Percentiles rank a stretch among this genome's conserved stretches.
phyloP scores from a whole-genome alignment of 169 alveolate genomes.

The Plasmodium adleri region DNA sequence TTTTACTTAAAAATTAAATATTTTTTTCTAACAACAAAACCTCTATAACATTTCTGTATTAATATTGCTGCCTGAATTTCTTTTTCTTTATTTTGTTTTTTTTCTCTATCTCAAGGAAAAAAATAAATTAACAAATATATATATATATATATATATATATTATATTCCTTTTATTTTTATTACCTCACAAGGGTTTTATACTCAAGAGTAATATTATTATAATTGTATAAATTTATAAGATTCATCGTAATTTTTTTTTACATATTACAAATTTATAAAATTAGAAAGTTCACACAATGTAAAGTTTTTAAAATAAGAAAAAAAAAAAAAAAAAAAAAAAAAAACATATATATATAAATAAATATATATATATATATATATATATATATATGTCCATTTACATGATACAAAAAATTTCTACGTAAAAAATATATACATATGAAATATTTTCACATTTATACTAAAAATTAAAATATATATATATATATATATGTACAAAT shows the following conservation, averaged over 20 bases:
- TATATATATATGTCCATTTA: neutral
- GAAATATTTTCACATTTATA: neutral
- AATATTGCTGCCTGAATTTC: slow-evolving; percentile 48
- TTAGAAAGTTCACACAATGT: neutral
- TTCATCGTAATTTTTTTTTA: slow-evolving; percentile 19
- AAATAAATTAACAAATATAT: neutral
- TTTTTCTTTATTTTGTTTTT: slow-evolving; percentile 25
- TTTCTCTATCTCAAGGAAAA: slow-evolving; percentile 26
- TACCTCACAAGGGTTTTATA: slow-evolving; percentile 55
- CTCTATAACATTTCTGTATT: slow-evolving; percentile 54
- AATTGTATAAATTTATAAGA: slow-evolving; percentile 20
- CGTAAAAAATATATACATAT: too few relatives aligned
- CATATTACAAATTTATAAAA: neutral
- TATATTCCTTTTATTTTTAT: neutral
- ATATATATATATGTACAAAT: too few relatives aligned
- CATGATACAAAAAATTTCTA: too few relatives aligned
- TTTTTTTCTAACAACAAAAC: slow-evolving; percentile 25
- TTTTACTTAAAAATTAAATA: slow-evolving; percentile 49
- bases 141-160: neutral
- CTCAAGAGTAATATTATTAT: slow-evolving; percentile 12
- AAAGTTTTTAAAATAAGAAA: neutral
- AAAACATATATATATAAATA: neutral
- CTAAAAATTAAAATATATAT: neutral
- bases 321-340: slow-evolving; percentile 1
- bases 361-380: neutral